Percentiles rank a stretch among this genome's conserved stretches.
phyloP scores from a whole-genome alignment of 169 alveolate genomes.

The Plasmodium cynomolgi region DNA sequence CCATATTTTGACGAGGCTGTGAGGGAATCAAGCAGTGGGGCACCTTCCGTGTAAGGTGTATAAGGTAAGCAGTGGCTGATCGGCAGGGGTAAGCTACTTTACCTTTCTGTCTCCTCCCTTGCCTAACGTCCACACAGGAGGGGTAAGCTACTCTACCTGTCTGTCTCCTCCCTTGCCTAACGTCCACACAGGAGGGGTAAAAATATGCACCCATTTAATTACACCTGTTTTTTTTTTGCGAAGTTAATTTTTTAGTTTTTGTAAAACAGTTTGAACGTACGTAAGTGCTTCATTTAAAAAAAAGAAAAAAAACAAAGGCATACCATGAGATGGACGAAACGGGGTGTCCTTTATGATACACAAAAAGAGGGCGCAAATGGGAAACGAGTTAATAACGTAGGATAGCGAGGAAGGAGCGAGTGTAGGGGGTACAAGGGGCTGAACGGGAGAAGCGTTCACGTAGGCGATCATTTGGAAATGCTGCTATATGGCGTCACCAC shows the following conservation, averaged over 20 bases:
- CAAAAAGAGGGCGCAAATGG: background rate
- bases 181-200: no score
- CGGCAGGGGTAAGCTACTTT: background rate
- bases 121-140: background rate
- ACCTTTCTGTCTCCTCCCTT: background rate
- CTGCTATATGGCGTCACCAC: no score
- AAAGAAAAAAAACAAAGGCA: background rate
- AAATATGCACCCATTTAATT: background rate
- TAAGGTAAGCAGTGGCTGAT: background rate
- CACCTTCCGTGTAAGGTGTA: background rate
- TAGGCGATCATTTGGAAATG: background rate
- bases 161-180: no score
- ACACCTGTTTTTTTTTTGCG: background rate
- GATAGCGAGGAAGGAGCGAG: background rate
- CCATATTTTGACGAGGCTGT: slow-evolving; percentile 27
- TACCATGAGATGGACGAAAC: background rate
- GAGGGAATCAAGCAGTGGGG: background rate
- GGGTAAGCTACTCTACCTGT: background rate
- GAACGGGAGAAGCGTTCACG: background rate
- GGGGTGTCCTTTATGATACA: background rate
- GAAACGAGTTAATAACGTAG: background rate
- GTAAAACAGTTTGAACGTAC: background rate
- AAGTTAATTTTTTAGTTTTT: background rate
- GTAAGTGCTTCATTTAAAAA: background rate
- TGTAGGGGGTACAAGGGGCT: background rate